Evolutionary conservation across 306 rosid genomes (phyloP), one percentile per base, ranked within the genome.

Genomic region (Ormosia emarginata): DNA sequence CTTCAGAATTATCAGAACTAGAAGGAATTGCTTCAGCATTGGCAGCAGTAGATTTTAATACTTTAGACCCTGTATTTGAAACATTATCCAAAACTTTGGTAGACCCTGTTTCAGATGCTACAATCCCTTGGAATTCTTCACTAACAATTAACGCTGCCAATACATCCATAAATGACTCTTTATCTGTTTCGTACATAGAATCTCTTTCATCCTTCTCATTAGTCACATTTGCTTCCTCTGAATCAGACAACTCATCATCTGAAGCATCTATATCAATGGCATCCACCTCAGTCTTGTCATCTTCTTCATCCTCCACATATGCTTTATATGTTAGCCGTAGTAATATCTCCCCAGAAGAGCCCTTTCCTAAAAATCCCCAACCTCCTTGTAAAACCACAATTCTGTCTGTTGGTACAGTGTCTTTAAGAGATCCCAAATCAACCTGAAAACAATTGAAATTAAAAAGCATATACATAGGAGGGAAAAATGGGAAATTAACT

Each of bases 291-390:
- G 87, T 63, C 86, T 71, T 93, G 80, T 96, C 99, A 81, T 96
- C 99, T 84, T 93, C 99, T 82, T 96, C 99, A 80, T 96, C 99
- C 87, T 96, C 99, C 44, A 96, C 99, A 77, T 96, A 96, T 46
- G 99, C 98, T 86, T 93, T 96, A 87, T 96, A 96, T 12, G 99
- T 96, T 83, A 96, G 83, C 75, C 99, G 88, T 52, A 96, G 91
- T 63, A 96, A 90, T 79, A 96, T 89, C 87, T 96, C 99, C 80
- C 99, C 99, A 30, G 92, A 88, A 49, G 96, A 93, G 15, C 93
- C 83, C 76, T 84, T 92, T 55, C 92, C 87, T 39, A 93, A 90
- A 50, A 91, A 62, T 59, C 94, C 92, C 97, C 92, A 93, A 46
- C 98, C 97, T 56, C 98, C 91, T 82, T 75, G 90, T 77, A 96